These are phyloP conservation scores for Podospora tetraspora DNA, from an alignment of 495 filamentous ascomycete genomes.

Conservation along the genomic window DNA sequence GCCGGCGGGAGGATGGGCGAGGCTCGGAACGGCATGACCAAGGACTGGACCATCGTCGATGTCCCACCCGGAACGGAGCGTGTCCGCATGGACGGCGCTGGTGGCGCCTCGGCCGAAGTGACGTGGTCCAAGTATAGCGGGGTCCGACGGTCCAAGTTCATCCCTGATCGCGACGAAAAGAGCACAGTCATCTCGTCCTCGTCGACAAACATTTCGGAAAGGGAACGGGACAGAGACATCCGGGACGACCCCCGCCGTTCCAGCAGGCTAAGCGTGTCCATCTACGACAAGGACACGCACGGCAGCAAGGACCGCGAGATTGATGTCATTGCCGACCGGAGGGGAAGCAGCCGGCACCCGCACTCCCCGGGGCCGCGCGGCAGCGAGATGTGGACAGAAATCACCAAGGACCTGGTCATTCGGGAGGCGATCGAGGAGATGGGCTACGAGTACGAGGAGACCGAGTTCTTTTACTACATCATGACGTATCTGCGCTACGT, in stretches of 20 bases:
- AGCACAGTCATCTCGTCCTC: conserved; percentile 21
- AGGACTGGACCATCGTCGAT: conserved; percentile 71
- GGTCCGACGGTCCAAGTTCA: conserved; percentile 62
- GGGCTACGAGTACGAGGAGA: conserved; percentile 91
- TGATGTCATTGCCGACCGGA: conserved; percentile 42
- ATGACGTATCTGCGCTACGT: conserved; percentile 87
- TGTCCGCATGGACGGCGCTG: conserved; percentile 68
- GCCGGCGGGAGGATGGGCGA: conserved; percentile 60
- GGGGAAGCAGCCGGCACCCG: conserved; percentile 31
- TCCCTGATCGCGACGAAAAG: conserved; percentile 44
- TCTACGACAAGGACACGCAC: conserved; percentile 35
- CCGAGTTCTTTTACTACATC: conserved; percentile 82
- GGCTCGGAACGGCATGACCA: conserved; percentile 61
- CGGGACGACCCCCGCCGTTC: conserved; percentile 33
- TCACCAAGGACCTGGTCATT: conserved; percentile 87
- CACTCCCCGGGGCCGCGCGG: conserved; percentile 37
- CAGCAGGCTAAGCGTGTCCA: conserved; percentile 39
- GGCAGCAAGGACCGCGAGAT: conserved; percentile 37
- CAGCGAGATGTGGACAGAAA: conserved; percentile 89
- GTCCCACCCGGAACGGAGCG: conserved; percentile 73
- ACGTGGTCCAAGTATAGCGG: conserved; percentile 75
- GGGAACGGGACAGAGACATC: conserved; percentile 13
- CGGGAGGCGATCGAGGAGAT: conserved; percentile 78
- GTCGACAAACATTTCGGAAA: conserved; percentile 23
- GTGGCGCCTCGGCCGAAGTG: conserved; percentile 60